Evolutionary conservation across 2,329 filamentous ascomycete species (phyloP).

Genomic region (Ophiostoma ulmi): DNA sequence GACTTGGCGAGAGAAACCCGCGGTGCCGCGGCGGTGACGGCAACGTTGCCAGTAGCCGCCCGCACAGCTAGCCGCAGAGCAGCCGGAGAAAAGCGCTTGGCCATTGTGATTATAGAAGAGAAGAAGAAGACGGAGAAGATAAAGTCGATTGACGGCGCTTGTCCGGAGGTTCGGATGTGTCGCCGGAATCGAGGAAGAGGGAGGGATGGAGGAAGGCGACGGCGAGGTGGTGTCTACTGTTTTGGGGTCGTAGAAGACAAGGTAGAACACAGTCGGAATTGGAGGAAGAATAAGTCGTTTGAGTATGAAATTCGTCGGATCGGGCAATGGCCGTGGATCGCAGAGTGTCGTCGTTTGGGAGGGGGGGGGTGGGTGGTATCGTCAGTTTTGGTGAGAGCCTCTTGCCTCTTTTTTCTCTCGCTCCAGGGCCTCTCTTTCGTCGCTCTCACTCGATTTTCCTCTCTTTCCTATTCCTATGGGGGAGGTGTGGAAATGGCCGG

Average conservation of each 20-base stretch:
- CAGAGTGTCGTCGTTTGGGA: background rate
- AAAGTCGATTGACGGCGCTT: background rate
- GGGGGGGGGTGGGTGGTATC: background rate
- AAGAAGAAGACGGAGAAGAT: background rate
- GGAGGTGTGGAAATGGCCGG: slow-evolving; percentile 13
- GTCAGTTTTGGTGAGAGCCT: slow-evolving; percentile 14
- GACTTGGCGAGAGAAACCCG: slow-evolving; percentile 19
- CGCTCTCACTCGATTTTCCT: background rate
- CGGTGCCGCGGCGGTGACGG: slow-evolving; percentile 49
- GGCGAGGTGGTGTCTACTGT: background rate
- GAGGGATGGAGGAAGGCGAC: background rate
- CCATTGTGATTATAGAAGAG: slow-evolving; percentile 51
- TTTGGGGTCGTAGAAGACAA: background rate
- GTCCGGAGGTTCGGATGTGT: slow-evolving; percentile 9
- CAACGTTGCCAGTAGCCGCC: slow-evolving; percentile 51
- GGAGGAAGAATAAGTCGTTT: background rate
- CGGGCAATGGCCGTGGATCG: background rate
- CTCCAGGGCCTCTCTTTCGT: background rate
- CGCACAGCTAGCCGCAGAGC: slow-evolving; percentile 65
- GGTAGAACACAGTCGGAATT: background rate
- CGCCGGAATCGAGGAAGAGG: background rate
- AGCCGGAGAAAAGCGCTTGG: slow-evolving; percentile 66
- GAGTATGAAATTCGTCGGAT: background rate
- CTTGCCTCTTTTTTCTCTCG: slow-evolving; percentile 16
- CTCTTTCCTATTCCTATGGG: slow-evolving; percentile 11